phyloP scores from a whole-genome alignment of 2,329 filamentous ascomycete species.

The Albophoma yamanashiensis region DNA sequence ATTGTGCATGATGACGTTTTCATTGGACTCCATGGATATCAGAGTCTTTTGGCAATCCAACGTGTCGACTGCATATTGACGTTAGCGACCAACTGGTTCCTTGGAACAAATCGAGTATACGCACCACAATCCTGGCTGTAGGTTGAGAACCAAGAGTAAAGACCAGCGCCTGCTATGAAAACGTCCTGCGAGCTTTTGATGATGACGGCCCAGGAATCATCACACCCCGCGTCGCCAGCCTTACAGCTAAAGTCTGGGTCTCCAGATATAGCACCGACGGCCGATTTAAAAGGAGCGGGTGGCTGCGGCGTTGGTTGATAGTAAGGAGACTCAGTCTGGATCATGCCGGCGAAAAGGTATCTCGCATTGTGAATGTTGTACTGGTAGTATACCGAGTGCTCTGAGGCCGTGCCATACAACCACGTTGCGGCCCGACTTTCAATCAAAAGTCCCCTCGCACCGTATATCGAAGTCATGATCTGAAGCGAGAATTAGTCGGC shows the following conservation, averaged over 20 bases:
- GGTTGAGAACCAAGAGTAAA: constrained; percentile 15
- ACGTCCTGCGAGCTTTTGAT: constrained; percentile 10
- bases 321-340: constrained; percentile 53
- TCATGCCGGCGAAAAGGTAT: constrained; percentile 45
- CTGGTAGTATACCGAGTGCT: constrained; percentile 40
- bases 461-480: not conserved
- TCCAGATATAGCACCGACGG: not conserved
- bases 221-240: constrained; percentile 6
- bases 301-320: constrained; percentile 13
- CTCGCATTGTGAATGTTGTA: constrained; percentile 33
- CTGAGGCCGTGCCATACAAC: constrained; percentile 17
- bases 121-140: constrained; percentile 11
- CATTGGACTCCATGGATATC: constrained; percentile 10
- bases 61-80: not conserved
- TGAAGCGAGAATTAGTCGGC: too few relatives aligned
- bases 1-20: constrained; percentile 12
- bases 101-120: not conserved
- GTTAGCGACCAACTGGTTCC: not conserved
- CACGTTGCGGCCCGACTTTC: not conserved
- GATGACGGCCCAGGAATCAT: constrained; percentile 12
- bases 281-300: constrained; percentile 8
- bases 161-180: constrained; percentile 11
- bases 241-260: constrained; percentile 1
- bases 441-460: not conserved
- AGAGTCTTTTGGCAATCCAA: constrained; percentile 14